These are phyloP conservation scores for Balakata baccata DNA, from an alignment of 345 rosid species.

Conservation along the genomic window DNA sequence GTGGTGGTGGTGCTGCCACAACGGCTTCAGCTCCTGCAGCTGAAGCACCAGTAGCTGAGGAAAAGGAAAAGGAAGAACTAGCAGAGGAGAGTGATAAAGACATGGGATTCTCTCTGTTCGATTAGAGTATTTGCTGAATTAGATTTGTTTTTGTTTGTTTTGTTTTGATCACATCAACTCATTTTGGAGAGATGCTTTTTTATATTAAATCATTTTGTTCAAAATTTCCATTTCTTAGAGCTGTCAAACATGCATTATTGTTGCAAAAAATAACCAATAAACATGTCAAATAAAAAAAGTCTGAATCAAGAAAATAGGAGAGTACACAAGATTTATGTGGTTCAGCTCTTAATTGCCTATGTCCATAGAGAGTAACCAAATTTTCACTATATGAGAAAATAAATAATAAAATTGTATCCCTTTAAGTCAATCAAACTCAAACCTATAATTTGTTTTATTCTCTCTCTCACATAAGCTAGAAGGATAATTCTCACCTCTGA, in stretches of 20 bases:
- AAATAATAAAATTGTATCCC: too few relatives aligned
- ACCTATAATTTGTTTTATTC: too few relatives aligned
- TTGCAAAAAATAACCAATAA: too few relatives aligned
- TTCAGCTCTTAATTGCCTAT: too few relatives aligned
- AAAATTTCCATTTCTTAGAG: background rate
- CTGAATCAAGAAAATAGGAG: too few relatives aligned
- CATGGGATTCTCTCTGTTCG: slow-evolving; percentile 23
- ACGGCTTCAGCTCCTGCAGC: slow-evolving; percentile 18
- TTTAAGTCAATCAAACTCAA: too few relatives aligned
- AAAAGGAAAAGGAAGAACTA: slow-evolving; percentile 20
- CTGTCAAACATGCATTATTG: background rate
- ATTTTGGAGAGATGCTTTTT: background rate
- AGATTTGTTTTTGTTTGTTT: background rate
- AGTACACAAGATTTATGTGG: too few relatives aligned
- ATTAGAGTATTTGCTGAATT: slow-evolving; percentile 7
- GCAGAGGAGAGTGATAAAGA: slow-evolving; percentile 20
- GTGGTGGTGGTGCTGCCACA: slow-evolving; percentile 19
- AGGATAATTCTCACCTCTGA: too few relatives aligned
- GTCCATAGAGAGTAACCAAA: too few relatives aligned
- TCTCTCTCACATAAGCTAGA: too few relatives aligned
- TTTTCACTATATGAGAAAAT: too few relatives aligned
- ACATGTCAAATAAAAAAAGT: too few relatives aligned
- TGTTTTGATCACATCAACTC: background rate
- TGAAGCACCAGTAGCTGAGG: slow-evolving; percentile 20
- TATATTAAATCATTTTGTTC: background rate